Evolutionary conservation across 768 basidiomycete species (phyloP), one percentile per base, ranked within the genome.

Genomic region (Lactarius hengduanensis): DNA sequence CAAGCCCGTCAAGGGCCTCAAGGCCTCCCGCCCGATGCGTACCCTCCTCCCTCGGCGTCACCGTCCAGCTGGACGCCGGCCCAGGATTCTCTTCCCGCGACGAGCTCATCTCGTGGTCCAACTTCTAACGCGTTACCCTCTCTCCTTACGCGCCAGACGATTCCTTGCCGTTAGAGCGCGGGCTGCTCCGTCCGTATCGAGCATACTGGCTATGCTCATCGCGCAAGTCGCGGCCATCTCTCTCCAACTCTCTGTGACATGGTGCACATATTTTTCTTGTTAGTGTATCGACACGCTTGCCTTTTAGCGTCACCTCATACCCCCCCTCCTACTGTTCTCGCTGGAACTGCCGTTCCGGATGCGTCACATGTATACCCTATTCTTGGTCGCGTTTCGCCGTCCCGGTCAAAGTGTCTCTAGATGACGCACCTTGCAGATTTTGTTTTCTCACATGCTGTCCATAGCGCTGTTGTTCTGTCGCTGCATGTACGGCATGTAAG

Each of bases 101-200:
- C 11, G 78, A 85, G 30, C 70, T 87, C 57, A 73, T 87, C 40
- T 89, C 88, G 41, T 92, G 90, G 90, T 88, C 88, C 22, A 88
- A 89, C 73, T 89, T 90, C 72, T 77, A 59, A 68, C 50, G 22
- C 45, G 1, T 22, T n/a, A 26, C 20, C 10, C n/a, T n/a, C n/a
- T 26, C 40, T 32, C 34, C 16, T n/a, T 41, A 22, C 20, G 8
- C 13, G 30, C 38, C n/a, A 43, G 30, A 13, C 41, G n/a, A 38
- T 15, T 34, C 18, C n/a, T 47, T 8, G 47, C 47, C 20, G 36
- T 45, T 34, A 20, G 50, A 26, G 58, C 15, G 63, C 28, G n/a
- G 43, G 58, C 20, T 20, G 7, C 54, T 50, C 36, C 30, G 5
- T 41, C 63, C 22, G 40, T 13, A 32, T 53, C 20, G 58, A 53